phyloP scores from a whole-genome alignment of 2,329 filamentous ascomycete species.

The Neonectria hederae region DNA sequence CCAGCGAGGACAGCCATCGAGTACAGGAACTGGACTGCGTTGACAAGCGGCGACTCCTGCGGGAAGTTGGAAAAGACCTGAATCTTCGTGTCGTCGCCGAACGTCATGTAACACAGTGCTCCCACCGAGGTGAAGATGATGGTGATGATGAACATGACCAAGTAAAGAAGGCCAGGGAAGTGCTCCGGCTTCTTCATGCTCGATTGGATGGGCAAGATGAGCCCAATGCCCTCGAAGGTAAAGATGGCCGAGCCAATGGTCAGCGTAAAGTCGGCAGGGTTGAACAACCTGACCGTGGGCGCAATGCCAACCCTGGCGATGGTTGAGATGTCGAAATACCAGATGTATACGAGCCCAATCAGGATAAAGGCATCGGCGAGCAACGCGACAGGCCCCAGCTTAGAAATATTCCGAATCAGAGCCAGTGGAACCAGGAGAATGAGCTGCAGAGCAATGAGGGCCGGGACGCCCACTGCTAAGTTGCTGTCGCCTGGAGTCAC shows the following conservation, averaged over 20 bases:
- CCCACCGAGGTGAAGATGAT: conserved; percentile 77
- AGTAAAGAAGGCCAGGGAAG: conserved; percentile 71
- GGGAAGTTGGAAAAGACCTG: conserved; percentile 82
- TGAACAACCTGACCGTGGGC: conserved; percentile 73
- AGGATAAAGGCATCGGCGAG: conserved; percentile 78
- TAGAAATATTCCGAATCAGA: conserved; percentile 79
- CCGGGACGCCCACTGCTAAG: conserved; percentile 60
- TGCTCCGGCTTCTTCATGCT: conserved; percentile 76
- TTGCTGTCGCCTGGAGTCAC: conserved; percentile 61
- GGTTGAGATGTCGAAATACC: conserved; percentile 71
- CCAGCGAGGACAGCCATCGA: conserved; percentile 77
- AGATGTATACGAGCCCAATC: conserved; percentile 77
- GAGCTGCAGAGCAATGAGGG: conserved; percentile 73
- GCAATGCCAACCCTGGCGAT: conserved; percentile 66
- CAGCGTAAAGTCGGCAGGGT: conserved; percentile 73
- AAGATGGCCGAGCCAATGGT: conserved; percentile 80
- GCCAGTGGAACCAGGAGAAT: conserved; percentile 71
- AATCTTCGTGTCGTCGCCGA: conserved; percentile 73
- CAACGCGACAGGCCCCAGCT: conserved; percentile 74
- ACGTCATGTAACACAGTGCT: conserved; percentile 78
- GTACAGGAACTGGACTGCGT: conserved; percentile 79
- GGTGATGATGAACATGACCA: conserved; percentile 79
- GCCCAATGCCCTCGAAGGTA: conserved; percentile 81
- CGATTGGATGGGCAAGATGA: conserved; percentile 80
- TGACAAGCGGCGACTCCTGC: conserved; percentile 75